Percentiles rank a stretch among this genome's conserved stretches.
Conservation (phyloP, 495 filamentous ascomycete species). For the Lasiosphaeria ovina region DNA sequence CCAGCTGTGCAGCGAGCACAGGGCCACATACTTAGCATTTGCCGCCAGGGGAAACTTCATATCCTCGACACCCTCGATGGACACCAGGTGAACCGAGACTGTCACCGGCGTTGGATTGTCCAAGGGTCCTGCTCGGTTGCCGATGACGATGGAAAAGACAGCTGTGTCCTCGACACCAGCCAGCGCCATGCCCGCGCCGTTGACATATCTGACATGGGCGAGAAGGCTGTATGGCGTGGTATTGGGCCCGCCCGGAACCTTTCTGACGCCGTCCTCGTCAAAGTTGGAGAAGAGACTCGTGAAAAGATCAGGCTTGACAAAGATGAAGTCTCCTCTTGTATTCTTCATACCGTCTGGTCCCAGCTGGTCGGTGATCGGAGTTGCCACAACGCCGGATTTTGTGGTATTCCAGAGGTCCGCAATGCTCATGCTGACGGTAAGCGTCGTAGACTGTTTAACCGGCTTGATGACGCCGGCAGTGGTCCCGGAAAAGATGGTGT, state of each 20-base stretch:
- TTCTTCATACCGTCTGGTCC: background rate
- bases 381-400: background rate
- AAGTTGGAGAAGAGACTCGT: conserved; percentile 4
- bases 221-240: conserved; percentile 29
- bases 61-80: conserved; percentile 27
- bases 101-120: conserved; percentile 22
- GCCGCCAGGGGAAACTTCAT: background rate
- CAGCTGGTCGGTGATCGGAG: background rate
- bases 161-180: conserved; percentile 31
- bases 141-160: conserved; percentile 38
- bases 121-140: conserved; percentile 31
- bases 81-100: conserved; percentile 36
- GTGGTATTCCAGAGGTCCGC: too few relatives aligned
- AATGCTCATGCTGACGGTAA: too few relatives aligned
- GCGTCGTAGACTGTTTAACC: too few relatives aligned
- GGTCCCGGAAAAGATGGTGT: background rate
- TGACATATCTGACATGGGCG: conserved; percentile 45
- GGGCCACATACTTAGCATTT: conserved; percentile 25
- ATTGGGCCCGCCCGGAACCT: conserved; percentile 11
- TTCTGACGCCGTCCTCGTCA: background rate
- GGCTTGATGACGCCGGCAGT: background rate
- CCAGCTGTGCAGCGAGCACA: conserved; percentile 47
- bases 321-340: conserved; percentile 1
- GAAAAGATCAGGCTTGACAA: conserved; percentile 6
- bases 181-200: conserved; percentile 36